Evolutionary conservation across 2,329 filamentous ascomycete genomes (phyloP), one percentile per base, ranked within the genome.

Genomic region (Fusarium sp.): DNA sequence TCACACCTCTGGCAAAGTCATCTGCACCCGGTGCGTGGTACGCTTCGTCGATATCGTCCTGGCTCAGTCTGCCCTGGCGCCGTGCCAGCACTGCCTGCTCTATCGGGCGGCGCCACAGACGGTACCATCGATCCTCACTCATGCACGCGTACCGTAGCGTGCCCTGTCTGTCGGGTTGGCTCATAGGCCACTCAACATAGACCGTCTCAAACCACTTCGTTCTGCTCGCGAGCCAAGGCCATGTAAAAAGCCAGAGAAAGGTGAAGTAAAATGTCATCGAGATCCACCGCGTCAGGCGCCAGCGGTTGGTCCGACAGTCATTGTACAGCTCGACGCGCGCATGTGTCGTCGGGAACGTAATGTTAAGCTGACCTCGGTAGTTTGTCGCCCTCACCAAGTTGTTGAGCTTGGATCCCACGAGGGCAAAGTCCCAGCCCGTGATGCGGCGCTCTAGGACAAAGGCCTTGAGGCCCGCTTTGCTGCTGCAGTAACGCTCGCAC

Each of bases 151-250:
- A 93, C 27, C 82, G 79, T 72, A 83, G 87, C 4, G 77, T 61
- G 31, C 82, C 85, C 29, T 79, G 78, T 11, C 77, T 70, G 24
- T 73, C 72, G 11, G 69, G 61, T 0, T 72, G 71, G 66, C 80
- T 81, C 66, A 82, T 64, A 16, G 76, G 75, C 91, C 92, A 95
- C 36, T 91, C 85, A 0, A 88, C 87, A 24, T 85, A 84, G 4
- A 90, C 87, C 3, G 93, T 90, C 71, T 92, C 87, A 83, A 91
- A 95, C 57, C 89, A 86, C 78, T 89, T 90, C 2, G 93, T 95
- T 20, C 87, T 82, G 78, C 94, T 87, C 81, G 89, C 91, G 14
- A 95, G 85, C 65, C 89, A 87, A 0, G 93, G 93, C 93, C 93
- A 95, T 4, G 88, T 84, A 74, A 95, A 85, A 65, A 95, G 77